A percentile compares a stretch with the other conserved stretches of the same genome.
Conservation (phyloP, 805 yeast species). For the Saccharomycopsis capsularis region DNA sequence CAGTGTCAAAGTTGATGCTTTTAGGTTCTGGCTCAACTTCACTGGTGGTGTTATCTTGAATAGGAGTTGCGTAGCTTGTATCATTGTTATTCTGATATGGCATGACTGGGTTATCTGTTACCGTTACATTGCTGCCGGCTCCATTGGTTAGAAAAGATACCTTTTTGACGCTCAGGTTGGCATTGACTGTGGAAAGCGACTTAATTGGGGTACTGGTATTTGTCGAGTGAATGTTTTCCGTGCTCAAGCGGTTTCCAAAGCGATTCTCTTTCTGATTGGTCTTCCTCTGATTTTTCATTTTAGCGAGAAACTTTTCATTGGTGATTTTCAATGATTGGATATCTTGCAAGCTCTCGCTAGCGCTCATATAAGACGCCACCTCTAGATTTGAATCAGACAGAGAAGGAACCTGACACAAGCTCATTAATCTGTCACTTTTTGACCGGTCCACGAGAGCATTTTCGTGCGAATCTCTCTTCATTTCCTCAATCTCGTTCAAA, state of each 20-base stretch:
- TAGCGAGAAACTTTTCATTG: not conserved
- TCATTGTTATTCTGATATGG: no score
- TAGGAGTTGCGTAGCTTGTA: no score
- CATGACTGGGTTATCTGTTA: no score
- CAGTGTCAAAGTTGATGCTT: not conserved
- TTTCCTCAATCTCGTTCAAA: slow-evolving; percentile 7
- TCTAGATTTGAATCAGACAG: no score
- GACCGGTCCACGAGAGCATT: not conserved
- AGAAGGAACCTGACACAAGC: slow-evolving; percentile 6
- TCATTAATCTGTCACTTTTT: slow-evolving; percentile 6
- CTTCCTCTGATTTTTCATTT: no score
- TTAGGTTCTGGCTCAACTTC: not conserved
- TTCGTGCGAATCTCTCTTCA: not conserved
- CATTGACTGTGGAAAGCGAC: no score
- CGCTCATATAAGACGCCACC: no score
- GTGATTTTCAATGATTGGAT: not conserved
- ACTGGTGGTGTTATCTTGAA: not conserved
- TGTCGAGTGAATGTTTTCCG: no score
- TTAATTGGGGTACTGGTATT: no score
- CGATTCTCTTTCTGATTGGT: no score
- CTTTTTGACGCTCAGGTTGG: no score
- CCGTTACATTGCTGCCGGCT: not conserved
- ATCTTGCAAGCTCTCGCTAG: no score
- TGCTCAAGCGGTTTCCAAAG: not conserved
- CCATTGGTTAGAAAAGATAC: not conserved